A percentile compares a stretch with the other conserved stretches of the same genome.
Evolutionary conservation across 2,329 filamentous ascomycete genomes (phyloP).

Genomic region (Thielaviopsis punctulata): DNA sequence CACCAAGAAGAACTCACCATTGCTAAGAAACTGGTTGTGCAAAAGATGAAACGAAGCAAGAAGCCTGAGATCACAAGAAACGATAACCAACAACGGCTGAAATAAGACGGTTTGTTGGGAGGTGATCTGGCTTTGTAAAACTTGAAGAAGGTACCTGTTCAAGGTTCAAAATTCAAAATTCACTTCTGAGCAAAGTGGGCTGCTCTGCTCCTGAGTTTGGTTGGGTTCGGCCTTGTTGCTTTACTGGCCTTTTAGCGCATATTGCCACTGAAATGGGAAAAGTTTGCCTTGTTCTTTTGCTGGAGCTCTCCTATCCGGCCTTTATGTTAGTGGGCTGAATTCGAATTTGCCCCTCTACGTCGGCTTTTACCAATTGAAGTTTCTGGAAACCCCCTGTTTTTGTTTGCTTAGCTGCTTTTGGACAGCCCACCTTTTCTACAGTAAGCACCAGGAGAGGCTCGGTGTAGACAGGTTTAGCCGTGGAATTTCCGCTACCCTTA

Average conservation of each 20-base stretch:
- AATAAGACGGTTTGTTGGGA: constrained; percentile 1
- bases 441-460: too few relatives aligned
- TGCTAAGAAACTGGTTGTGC: constrained; percentile 8
- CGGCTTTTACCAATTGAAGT: background rate
- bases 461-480: constrained; percentile 6
- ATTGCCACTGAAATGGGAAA: too few relatives aligned
- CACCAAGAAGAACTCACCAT: constrained; percentile 5
- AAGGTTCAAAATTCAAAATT: background rate
- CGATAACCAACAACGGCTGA: background rate
- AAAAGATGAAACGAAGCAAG: background rate
- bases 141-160: background rate
- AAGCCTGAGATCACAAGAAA: constrained; percentile 1
- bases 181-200: background rate
- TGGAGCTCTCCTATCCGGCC: constrained; percentile 4
- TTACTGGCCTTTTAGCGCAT: background rate
- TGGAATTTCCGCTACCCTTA: constrained; percentile 1
- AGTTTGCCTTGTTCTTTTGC: constrained; percentile 5
- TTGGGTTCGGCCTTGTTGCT: background rate
- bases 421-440: background rate
- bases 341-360: background rate
- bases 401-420: background rate
- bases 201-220: constrained; percentile 6
- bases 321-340: background rate
- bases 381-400: constrained; percentile 3
- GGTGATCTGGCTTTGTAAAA: constrained; percentile 10